Percentiles rank a stretch among this genome's conserved stretches.
phyloP scores from a whole-genome alignment of 495 filamentous ascomycete genomes.

The Daldinia childiae region DNA sequence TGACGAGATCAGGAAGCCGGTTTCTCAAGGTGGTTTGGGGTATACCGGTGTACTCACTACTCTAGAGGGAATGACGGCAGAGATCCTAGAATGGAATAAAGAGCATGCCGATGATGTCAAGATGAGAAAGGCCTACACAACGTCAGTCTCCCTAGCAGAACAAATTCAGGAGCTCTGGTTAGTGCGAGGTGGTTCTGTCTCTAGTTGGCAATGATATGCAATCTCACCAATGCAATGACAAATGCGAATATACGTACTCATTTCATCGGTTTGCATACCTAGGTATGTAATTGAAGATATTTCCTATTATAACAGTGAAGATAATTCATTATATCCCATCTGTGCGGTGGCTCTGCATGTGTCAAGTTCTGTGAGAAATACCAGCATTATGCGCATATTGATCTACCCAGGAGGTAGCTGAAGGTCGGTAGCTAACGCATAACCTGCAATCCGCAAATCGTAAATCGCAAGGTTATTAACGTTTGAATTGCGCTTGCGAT shows the following conservation, averaged over 20 bases:
- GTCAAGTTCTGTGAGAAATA: background rate
- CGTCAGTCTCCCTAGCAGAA: conserved; percentile 52
- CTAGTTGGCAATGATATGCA: background rate
- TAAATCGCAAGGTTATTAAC: background rate
- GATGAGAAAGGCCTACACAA: conserved; percentile 48
- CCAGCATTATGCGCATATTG: conserved; percentile 28
- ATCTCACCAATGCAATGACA: background rate
- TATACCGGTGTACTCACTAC: conserved; percentile 62
- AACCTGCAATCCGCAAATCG: background rate
- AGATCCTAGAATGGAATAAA: conserved; percentile 64
- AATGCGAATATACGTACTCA: too few relatives aligned
- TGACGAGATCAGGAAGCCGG: conserved; percentile 52
- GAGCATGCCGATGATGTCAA: conserved; percentile 45
- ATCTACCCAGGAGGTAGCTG: background rate
- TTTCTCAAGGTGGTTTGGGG: conserved; percentile 61
- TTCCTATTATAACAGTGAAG: background rate
- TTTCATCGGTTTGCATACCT: too few relatives aligned
- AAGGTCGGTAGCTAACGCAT: background rate
- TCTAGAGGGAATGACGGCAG: conserved; percentile 62
- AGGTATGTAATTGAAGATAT: too few relatives aligned
- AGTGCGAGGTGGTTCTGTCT: conserved; percentile 28
- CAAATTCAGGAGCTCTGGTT: conserved; percentile 48
- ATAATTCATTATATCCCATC: conserved; percentile 13
- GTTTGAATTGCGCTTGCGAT: background rate
- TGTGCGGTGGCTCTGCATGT: conserved; percentile 36